Evolutionary conservation across 441 rosid genomes (phyloP), one percentile per base, ranked within the genome.

Genomic region (Gossypium schwendimanii): DNA sequence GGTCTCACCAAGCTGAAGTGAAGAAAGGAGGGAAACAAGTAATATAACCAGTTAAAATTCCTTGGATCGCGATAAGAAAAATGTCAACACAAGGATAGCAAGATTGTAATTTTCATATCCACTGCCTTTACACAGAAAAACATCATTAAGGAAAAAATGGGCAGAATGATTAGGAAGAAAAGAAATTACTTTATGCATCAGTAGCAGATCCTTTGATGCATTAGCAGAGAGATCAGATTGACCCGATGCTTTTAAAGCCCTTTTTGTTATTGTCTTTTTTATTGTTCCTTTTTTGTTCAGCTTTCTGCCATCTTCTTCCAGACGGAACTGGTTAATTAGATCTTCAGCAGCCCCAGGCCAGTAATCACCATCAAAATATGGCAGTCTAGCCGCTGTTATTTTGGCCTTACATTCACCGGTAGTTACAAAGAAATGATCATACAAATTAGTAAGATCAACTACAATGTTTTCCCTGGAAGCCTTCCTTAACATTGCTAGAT

Each of bases 281-380:
- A 85, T 86, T 36, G 89, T 81, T 77, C 98, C 98, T 81, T 92
- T 93, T 83, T 91, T 93, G 77, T 89, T 96, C 54, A 87, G 93
- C 82, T 91, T 96, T 84, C 90, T 89, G 70, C 97, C 97, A 80
- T 96, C 98, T 81, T 93, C 98, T 74, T 96, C 98, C 84, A 92
- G 97, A 65, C 90, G 88, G 76, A 96, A 84, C 85, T 92, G 98
- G 86, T 88, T 83, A 74, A 96, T 92, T 71, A 96, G 82, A 80
- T 96, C 98, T 85, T 96, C 98, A 0, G 99, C 99, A 65, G 99
- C 98, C 77, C 97, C 99, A 68, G 99, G 98, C 99, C 98, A 96
- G 83, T 96, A 96, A 83, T 96, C 98, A 80, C 99, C 99, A 79
- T 94, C 99, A 67, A 96, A 96, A 87, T 96, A 96, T 28, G 99